Conservation (phyloP, 352 stramenopile genomes). For the Phytophthora hybrid region DNA sequence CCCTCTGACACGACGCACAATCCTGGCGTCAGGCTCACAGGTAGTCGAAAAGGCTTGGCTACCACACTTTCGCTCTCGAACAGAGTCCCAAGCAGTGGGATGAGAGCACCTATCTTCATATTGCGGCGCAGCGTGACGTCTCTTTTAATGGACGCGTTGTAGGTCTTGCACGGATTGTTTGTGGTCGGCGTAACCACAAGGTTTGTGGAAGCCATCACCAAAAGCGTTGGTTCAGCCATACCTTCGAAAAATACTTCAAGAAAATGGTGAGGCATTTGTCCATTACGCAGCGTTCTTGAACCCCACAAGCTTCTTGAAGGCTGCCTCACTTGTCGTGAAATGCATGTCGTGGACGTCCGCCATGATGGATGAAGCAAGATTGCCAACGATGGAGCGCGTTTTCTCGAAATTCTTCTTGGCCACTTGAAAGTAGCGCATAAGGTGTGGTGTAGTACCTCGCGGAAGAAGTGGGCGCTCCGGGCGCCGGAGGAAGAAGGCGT, state of each 20-base stretch:
- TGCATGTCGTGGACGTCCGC: constrained; percentile 16
- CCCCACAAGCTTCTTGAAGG: background rate
- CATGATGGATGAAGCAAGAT: too few species aligned
- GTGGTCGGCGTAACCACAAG: constrained; percentile 29
- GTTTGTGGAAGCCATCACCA: constrained; percentile 18
- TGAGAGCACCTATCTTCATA: constrained; percentile 17
- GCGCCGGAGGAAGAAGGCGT: too few species aligned
- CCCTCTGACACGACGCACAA: background rate
- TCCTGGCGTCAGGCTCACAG: background rate
- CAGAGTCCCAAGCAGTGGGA: background rate
- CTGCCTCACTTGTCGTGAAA: constrained; percentile 7
- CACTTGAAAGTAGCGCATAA: constrained; percentile 38
- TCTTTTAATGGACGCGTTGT: background rate
- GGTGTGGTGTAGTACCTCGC: too few species aligned
- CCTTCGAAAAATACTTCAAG: background rate
- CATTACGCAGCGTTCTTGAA: constrained; percentile 8
- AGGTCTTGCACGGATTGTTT: constrained; percentile 26
- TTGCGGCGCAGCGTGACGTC: constrained; percentile 20
- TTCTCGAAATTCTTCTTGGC: constrained; percentile 27
- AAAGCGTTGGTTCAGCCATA: too few species aligned
- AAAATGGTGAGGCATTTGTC: background rate
- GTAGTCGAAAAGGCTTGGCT: background rate
- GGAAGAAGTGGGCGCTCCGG: too few species aligned
- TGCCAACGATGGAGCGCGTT: background rate
- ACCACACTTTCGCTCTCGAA: constrained; percentile 4